Conservation (phyloP, 768 basidiomycete genomes). For the Paxillus involutus region DNA sequence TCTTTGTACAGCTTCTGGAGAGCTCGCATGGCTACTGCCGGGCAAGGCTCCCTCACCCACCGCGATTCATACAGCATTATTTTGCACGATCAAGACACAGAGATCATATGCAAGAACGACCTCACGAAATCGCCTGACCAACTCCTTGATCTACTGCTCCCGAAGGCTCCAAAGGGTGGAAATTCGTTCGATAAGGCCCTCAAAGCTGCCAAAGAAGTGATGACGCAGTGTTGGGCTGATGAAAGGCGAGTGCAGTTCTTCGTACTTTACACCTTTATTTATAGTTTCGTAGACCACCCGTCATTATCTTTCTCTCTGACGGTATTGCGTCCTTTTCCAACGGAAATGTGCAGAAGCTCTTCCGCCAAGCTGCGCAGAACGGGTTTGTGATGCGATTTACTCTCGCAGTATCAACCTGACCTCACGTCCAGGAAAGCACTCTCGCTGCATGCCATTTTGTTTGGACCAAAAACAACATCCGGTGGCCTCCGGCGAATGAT, state of each 20-base stretch:
- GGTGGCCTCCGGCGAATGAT: slow-evolving; percentile 44
- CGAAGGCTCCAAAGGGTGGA: slow-evolving; percentile 33
- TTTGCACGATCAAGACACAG: slow-evolving; percentile 36
- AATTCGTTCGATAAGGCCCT: slow-evolving; percentile 48
- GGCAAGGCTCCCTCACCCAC: slow-evolving; percentile 29
- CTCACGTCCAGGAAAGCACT: slow-evolving; percentile 43
- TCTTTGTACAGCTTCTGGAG: slow-evolving; percentile 54
- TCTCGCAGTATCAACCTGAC: neutral
- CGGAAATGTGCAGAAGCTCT: slow-evolving; percentile 33
- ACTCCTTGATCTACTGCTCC: slow-evolving; percentile 42
- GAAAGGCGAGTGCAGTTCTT: slow-evolving; percentile 32
- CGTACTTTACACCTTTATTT: neutral
- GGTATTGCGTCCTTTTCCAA: slow-evolving; percentile 44
- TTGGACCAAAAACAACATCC: slow-evolving; percentile 37
- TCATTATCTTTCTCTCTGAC: slow-evolving; percentile 59
- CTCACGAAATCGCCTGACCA: slow-evolving; percentile 40
- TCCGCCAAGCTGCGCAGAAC: slow-evolving; percentile 34
- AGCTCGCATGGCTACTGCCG: slow-evolving; percentile 42
- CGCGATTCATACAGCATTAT: slow-evolving; percentile 58
- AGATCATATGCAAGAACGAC: slow-evolving; percentile 41
- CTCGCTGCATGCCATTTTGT: slow-evolving; percentile 57
- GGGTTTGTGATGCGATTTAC: slow-evolving; percentile 36
- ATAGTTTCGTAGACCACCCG: slow-evolving; percentile 37
- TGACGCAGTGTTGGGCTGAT: slow-evolving; percentile 45
- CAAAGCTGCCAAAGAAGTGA: slow-evolving; percentile 30